Percentiles rank a stretch among this genome's conserved stretches.
Evolutionary conservation across 2,329 filamentous ascomycete genomes (phyloP).

Genomic region (Venturiaceae sp.): DNA sequence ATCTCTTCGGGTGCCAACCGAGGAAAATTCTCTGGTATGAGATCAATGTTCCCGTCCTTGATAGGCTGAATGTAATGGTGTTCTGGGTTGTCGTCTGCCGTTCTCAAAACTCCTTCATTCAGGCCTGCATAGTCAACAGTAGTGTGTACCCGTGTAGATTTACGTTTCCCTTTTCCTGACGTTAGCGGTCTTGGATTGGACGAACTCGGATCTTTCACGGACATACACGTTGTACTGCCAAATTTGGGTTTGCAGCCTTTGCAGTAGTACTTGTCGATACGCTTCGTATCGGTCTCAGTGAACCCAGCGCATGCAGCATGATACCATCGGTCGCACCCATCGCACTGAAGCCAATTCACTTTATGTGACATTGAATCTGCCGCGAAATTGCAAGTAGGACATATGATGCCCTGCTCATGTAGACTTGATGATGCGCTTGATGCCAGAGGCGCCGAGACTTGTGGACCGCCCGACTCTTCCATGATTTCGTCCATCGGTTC

Average conservation of each 20-base stretch:
- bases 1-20: conserved; percentile 54
- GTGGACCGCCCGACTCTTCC: background rate
- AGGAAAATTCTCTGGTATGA: conserved; percentile 49
- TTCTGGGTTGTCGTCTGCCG: conserved; percentile 52
- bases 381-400: conserved; percentile 47
- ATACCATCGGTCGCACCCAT: conserved; percentile 60
- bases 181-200: background rate
- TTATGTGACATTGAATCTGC: conserved; percentile 42
- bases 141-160: conserved; percentile 54
- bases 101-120: conserved; percentile 56
- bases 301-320: conserved; percentile 59
- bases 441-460: background rate
- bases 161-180: conserved; percentile 25
- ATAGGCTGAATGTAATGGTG: conserved; percentile 61
- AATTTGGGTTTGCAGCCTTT: conserved; percentile 46
- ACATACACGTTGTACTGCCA: conserved; percentile 51
- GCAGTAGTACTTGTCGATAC: conserved; percentile 61
- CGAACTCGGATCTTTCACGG: conserved; percentile 1
- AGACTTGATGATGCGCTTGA: background rate
- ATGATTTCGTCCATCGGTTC: background rate
- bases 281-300: conserved; percentile 52
- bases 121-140: conserved; percentile 60
- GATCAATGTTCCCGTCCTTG: conserved; percentile 51
- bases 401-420: conserved; percentile 34
- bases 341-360: conserved; percentile 58